phyloP scores from a whole-genome alignment of 2,329 filamentous ascomycete genomes.

The Alternaria triticimaculans region DNA sequence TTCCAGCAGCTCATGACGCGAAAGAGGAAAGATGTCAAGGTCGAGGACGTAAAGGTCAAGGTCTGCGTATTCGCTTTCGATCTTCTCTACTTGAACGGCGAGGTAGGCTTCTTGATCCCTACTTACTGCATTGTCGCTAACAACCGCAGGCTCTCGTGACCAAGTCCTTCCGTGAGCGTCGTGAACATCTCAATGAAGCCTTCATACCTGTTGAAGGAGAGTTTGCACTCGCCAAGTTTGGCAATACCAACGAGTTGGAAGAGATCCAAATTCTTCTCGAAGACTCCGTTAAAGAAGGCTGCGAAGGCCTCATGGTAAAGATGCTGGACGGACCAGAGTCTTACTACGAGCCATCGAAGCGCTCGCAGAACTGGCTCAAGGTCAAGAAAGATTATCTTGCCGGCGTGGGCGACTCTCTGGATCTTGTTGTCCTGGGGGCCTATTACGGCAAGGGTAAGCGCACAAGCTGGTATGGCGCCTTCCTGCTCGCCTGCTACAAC shows the following conservation, averaged over 20 bases:
- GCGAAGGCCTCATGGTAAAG: constrained; percentile 98
- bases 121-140: constrained; percentile 23
- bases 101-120: constrained; percentile 54
- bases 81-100: constrained; percentile 89
- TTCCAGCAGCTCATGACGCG: constrained; percentile 99
- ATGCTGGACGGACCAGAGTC: constrained; percentile 95
- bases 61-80: constrained; percentile 98
- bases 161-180: constrained; percentile 82
- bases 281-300: constrained; percentile 93
- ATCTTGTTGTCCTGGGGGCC: constrained; percentile 92
- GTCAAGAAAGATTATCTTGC: constrained; percentile 97
- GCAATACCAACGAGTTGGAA: constrained; percentile 86
- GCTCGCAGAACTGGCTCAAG: constrained; percentile 98
- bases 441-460: constrained; percentile 96
- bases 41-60: constrained; percentile 94
- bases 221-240: constrained; percentile 86
- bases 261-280: constrained; percentile 93
- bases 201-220: constrained; percentile 86
- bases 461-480: constrained; percentile 93
- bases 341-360: constrained; percentile 93
- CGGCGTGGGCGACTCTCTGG: constrained; percentile 92
- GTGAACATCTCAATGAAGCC: constrained; percentile 73
- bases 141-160: constrained; percentile 72
- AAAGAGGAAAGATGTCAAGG: constrained; percentile 95
- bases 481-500: constrained; percentile 95